Evolutionary conservation across 495 filamentous ascomycete species (phyloP).

Genomic region (Trichoderma reesei): DNA sequence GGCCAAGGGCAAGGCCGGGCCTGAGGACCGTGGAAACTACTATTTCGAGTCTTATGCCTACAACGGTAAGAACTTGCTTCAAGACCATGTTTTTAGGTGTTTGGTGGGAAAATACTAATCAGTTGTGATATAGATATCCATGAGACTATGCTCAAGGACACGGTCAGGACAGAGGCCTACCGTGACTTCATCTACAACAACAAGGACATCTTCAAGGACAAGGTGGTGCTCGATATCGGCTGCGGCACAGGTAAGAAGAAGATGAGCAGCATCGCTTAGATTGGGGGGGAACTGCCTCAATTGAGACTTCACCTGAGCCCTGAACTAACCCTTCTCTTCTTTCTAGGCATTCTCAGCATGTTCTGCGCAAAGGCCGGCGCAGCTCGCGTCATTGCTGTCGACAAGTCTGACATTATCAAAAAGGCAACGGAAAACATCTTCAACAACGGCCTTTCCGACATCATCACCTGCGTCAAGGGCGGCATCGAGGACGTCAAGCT

Average conservation of each 20-base stretch:
- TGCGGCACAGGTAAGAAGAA: conserved; percentile 72
- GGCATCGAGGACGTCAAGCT: conserved; percentile 93
- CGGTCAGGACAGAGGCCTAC: conserved; percentile 90
- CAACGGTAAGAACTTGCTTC: conserved; percentile 50
- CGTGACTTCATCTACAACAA: conserved; percentile 97
- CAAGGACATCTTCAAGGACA: conserved; percentile 92
- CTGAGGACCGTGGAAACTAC: conserved; percentile 46
- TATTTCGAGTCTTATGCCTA: conserved; percentile 80
- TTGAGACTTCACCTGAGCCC: background rate
- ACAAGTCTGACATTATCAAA: conserved; percentile 94
- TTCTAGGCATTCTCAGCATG: conserved; percentile 54
- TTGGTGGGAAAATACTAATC: background rate
- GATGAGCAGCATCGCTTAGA: too few relatives aligned
- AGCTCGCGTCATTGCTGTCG: conserved; percentile 88
- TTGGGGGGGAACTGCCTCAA: background rate
- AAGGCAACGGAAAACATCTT: conserved; percentile 88
- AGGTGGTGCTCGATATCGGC: conserved; percentile 94
- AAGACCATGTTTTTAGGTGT: background rate
- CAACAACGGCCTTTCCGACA: conserved; percentile 68
- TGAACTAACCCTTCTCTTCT: conserved; percentile 7
- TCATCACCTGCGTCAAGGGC: conserved; percentile 86
- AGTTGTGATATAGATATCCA: conserved; percentile 59
- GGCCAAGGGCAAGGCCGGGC: conserved; percentile 17
- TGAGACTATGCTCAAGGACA: conserved; percentile 90
- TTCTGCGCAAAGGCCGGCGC: conserved; percentile 93